phyloP scores from a whole-genome alignment of 2,329 filamentous ascomycete genomes.

The Byssochlamys sp. region DNA sequence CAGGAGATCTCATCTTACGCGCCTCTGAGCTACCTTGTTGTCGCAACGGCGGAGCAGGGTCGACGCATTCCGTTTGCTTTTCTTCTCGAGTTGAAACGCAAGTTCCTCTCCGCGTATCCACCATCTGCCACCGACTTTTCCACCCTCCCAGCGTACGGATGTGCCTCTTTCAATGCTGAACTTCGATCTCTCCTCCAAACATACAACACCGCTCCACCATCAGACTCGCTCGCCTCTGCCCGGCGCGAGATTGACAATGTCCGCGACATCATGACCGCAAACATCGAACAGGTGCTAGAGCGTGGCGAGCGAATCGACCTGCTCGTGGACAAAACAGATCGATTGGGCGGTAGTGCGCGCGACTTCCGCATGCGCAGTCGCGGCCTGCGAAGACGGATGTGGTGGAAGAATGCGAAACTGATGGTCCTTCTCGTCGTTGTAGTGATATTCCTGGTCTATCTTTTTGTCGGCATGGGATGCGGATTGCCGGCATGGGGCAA shows the following conservation, averaged over 20 bases:
- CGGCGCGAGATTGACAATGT: slow-evolving; percentile 88
- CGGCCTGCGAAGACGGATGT: slow-evolving; percentile 85
- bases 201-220: slow-evolving; percentile 67
- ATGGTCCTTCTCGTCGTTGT: slow-evolving; percentile 73
- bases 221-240: slow-evolving; percentile 74
- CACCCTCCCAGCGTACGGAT: slow-evolving; percentile 77
- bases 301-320: slow-evolving; percentile 86
- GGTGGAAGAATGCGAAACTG: slow-evolving; percentile 98
- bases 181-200: slow-evolving; percentile 71
- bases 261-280: slow-evolving; percentile 85
- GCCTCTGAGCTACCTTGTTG: slow-evolving; percentile 82
- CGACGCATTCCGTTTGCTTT: slow-evolving; percentile 88
- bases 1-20: slow-evolving; percentile 53
- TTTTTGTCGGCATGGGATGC: slow-evolving; percentile 64
- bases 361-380: slow-evolving; percentile 85
- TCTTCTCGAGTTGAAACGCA: slow-evolving; percentile 79
- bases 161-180: slow-evolving; percentile 72
- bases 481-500: slow-evolving; percentile 51
- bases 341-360: slow-evolving; percentile 73
- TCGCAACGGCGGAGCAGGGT: slow-evolving; percentile 70
- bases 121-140: slow-evolving; percentile 60
- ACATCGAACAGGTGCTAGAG: slow-evolving; percentile 82
- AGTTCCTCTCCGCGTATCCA: slow-evolving; percentile 66
- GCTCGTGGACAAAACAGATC: slow-evolving; percentile 91
- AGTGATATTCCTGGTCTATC: slow-evolving; percentile 57